phyloP scores from a whole-genome alignment of 768 basidiomycete species.

The Rhodosporidiobolus odoratus region DNA sequence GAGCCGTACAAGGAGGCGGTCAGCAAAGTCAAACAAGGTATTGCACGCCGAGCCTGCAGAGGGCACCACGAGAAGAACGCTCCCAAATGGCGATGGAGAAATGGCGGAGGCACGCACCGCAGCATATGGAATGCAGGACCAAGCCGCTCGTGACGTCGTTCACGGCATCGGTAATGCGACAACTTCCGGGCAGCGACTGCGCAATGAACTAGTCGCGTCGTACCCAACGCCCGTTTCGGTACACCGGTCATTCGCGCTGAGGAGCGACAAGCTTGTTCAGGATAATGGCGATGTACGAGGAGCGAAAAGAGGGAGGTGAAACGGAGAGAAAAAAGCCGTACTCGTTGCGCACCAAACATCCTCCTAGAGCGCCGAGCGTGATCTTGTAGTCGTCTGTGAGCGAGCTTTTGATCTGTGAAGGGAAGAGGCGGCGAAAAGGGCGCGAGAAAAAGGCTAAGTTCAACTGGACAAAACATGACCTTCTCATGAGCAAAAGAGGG shows the following conservation, averaged over 20 bases:
- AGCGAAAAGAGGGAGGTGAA: neutral
- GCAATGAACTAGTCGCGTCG: neutral
- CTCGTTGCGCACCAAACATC: neutral
- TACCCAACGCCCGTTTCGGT: neutral
- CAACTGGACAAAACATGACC: no score
- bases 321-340: neutral
- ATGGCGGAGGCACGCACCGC: no score
- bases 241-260: neutral
- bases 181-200: neutral
- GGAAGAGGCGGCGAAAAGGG: no score
- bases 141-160: slow-evolving; percentile 41
- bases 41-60: no score
- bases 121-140: slow-evolving; percentile 43
- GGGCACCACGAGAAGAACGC: no score
- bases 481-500: no score
- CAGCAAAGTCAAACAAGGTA: no score
- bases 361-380: neutral
- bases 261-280: no score
- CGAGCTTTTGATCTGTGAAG: neutral
- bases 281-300: neutral
- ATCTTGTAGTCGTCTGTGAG: neutral
- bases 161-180: neutral
- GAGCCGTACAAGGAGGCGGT: slow-evolving; percentile 6
- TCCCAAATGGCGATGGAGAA: neutral
- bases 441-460: no score